Evolutionary conservation across 1,284 basidiomycete genomes (phyloP), one percentile per base, ranked within the genome.

Genomic region (Stereum hirsutum): DNA sequence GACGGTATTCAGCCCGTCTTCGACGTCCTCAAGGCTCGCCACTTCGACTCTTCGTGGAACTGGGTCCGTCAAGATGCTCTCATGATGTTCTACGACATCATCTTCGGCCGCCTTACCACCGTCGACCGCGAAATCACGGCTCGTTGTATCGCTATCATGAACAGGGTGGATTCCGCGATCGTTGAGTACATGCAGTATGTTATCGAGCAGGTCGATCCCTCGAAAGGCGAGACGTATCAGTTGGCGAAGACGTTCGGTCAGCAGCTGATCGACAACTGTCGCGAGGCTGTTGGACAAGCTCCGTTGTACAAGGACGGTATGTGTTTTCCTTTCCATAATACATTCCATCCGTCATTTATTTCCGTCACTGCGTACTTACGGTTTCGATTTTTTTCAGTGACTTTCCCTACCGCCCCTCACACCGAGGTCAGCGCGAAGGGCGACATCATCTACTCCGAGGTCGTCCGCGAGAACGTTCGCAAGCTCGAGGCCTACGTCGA

Each of bases 21-120:
- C 67, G 89, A 94, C 56, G 83, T 89, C 3, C 73, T 95, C 60
- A 99, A 99, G 66, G 95, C 94, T 15, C 89, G 96, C 41, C 90
- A 89, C 59, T 99, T 99, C 70, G 93, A 97, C 62, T 97, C 93
- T 8, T 92, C 87, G 10, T 99, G 95, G 95, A 99, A 99, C 64
- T 99, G 95, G 96, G 93, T 89, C 41, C 84, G 95, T 52, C 93
- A 97, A 66, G 92, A 95, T 51, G 90, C 93, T 21, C 73, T 98
- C 32, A 71, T 89, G 48, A 91, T 98, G 87, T 98, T 86, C 69
- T 97, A 94, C 67, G 94, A 97, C 60, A 95, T 98, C 63, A 90
- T 97, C 58, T 93, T 93, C 55, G 95, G 95, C 38, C 82, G 87
- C 37, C 78, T 96, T 48, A 93, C 86, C 25, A 90, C 91, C 24